Evolutionary conservation across 23 red algal species (phyloP), one percentile per base, ranked within the genome.

Genomic region (Gracilaria domingensis): DNA sequence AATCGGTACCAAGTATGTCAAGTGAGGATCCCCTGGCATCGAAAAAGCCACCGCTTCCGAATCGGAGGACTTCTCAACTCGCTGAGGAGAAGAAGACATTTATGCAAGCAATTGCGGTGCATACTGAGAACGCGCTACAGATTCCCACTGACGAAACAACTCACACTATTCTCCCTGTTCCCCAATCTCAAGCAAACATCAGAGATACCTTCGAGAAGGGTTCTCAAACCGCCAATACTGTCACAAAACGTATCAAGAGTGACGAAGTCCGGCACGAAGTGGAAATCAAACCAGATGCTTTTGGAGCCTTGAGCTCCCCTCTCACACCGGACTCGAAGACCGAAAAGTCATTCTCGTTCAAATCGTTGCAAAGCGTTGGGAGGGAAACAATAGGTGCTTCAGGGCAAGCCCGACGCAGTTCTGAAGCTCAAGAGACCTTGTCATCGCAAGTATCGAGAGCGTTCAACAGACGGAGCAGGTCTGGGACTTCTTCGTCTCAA

Each of bases 1-100:
- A 77, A 50, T 8, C 20, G 3, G 20, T 51, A 51, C 72, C 72
- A 77, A 26, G 13, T 25, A 8, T 29, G 34, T 30, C 26, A 14
- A 32, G 11, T 28, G 72, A 77, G 8, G 72, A 77, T 45, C 40
- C 42, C 3, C 72, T 51, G 6, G 42, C 12, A 12, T 14, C 42
- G 7, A 77, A 77, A 23, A 77, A 77, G 30, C 72, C 72, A 25
- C 72, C 72, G 12, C 42, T 77, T 48, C 72, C 72, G 12, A 77
- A 77, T 25, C 40, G 72, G 4, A 77, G 50, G 72, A 77, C 72
- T 49, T 77, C 72, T 77, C 38, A 77, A 51, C 72, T 77, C 50
- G 72, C 45, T n/a, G 72, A 77, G 72, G 72, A 77, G 72, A 77
- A 77, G 16, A 77, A 77, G 72, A 49, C 72, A 49, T 45, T 45